Percentiles rank a stretch among this genome's conserved stretches.
Evolutionary conservation across 192 early-diverging fungal species (phyloP).

Genomic region (Coemansia sp.): DNA sequence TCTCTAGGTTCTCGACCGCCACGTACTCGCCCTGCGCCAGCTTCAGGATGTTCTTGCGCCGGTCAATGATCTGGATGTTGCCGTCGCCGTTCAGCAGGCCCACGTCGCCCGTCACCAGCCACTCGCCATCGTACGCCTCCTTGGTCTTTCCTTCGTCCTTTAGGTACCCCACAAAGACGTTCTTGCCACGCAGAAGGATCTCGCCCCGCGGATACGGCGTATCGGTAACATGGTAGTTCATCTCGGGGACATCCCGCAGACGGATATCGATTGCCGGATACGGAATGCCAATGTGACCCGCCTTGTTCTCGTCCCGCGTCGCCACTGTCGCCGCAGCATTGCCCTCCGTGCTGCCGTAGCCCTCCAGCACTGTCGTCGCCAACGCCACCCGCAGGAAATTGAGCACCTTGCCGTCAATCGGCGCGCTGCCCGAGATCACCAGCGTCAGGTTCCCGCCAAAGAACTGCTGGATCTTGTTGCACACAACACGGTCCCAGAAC

Average conservation of each 20-base stretch:
- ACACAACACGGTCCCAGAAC: constrained; percentile 83
- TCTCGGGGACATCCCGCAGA: constrained; percentile 81
- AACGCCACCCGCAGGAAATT: constrained; percentile 63
- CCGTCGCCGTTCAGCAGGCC: constrained; percentile 68
- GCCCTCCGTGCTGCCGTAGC: constrained; percentile 47
- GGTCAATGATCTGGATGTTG: constrained; percentile 75
- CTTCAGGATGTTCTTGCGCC: constrained; percentile 77
- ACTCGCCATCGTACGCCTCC: constrained; percentile 73
- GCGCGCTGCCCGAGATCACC: constrained; percentile 63
- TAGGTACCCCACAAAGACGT: constrained; percentile 75
- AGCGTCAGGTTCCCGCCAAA: constrained; percentile 70
- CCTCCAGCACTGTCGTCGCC: constrained; percentile 53
- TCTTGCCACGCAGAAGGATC: constrained; percentile 71
- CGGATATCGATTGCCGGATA: constrained; percentile 75
- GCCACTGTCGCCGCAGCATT: constrained; percentile 26
- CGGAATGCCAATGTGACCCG: constrained; percentile 74
- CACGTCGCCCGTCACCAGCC: constrained; percentile 87
- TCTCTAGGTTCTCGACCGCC: constrained; percentile 87
- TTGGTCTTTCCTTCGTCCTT: constrained; percentile 71
- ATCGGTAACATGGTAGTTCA: constrained; percentile 80
- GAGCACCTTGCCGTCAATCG: constrained; percentile 60
- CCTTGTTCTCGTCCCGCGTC: constrained; percentile 22
- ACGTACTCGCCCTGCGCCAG: constrained; percentile 90
- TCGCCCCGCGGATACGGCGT: constrained; percentile 84
- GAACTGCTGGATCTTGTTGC: constrained; percentile 70